These are phyloP conservation scores for Vinca major DNA, from an alignment of 305 asterid species.

Conservation along the genomic window DNA sequence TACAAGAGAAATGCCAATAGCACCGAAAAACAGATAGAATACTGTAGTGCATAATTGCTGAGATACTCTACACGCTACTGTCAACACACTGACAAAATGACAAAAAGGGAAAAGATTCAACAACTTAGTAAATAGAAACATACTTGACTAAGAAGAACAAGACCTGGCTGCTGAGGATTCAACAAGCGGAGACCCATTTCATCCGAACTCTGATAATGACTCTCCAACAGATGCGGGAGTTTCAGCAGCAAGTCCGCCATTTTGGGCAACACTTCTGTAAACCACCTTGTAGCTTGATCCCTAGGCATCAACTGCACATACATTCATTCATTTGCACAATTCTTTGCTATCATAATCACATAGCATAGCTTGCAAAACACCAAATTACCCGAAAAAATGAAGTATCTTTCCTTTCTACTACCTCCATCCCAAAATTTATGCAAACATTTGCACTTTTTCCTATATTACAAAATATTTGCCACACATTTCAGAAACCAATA, in stretches of 20 bases:
- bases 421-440: no score
- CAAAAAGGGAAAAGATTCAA: not conserved
- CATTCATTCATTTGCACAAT: not conserved
- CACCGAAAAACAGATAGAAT: not conserved
- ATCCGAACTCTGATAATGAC: conserved; percentile 44
- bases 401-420: no score
- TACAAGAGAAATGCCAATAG: not conserved
- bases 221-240: conserved; percentile 57
- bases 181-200: conserved; percentile 56
- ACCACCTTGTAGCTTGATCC: conserved; percentile 58
- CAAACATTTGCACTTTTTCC: no score
- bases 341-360: not conserved
- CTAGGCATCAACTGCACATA: conserved; percentile 45
- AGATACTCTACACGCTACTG: not conserved
- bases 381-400: not conserved
- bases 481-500: no score
- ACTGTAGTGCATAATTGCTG: not conserved
- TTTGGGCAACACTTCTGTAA: conserved; percentile 47
- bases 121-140: not conserved
- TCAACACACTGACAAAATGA: not conserved
- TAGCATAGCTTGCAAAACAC: not conserved
- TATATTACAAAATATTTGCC: no score
- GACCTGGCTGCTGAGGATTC: conserved; percentile 56
- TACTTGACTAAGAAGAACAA: conserved; percentile 73
- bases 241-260: conserved; percentile 59